Conservation (phyloP, 2,329 filamentous ascomycete species). For the Dothideomycetidae sp. region DNA sequence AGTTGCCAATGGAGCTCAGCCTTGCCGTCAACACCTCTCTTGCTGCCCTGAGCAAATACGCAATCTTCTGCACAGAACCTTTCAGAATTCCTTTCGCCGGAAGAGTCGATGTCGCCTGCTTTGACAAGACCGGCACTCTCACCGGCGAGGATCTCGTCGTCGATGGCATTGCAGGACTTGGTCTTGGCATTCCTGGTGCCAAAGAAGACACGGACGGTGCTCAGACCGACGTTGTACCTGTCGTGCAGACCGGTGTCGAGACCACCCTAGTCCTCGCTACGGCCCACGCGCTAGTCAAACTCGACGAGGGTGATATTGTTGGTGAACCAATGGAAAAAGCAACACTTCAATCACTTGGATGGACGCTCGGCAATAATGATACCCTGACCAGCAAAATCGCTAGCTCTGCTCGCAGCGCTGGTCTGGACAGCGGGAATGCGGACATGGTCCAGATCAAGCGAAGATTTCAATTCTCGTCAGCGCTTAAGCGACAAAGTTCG, state of each 20-base stretch:
- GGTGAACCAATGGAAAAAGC: conserved; percentile 99
- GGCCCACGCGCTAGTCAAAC: conserved; percentile 85
- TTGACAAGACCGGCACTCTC: conserved; percentile 94
- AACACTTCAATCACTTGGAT: conserved; percentile 75
- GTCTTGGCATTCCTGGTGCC: conserved; percentile 52
- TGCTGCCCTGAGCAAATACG: conserved; percentile 82
- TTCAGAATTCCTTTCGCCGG: conserved; percentile 96
- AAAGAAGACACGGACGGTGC: conserved; percentile 64
- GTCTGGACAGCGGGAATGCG: conserved; percentile 34
- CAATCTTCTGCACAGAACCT: conserved; percentile 97
- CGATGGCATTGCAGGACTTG: conserved; percentile 85
- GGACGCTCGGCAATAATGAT: conserved; percentile 84
- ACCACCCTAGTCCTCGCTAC: conserved; percentile 89
- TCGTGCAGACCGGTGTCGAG: conserved; percentile 57
- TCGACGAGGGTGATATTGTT: conserved; percentile 93
- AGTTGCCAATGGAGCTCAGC: conserved; percentile 95
- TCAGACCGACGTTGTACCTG: conserved; percentile 61
- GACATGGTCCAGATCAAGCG: conserved; percentile 89
- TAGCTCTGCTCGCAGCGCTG: conserved; percentile 30
- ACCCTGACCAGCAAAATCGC: conserved; percentile 55
- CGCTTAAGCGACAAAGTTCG: conserved; percentile 89
- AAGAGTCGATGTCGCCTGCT: conserved; percentile 90
- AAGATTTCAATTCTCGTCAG: conserved; percentile 95
- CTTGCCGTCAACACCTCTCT: conserved; percentile 95
- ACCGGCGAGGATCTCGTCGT: conserved; percentile 95